A percentile compares a stretch with the other conserved stretches of the same genome.
phyloP scores from a whole-genome alignment of 306 rosid species.

The Cucumis hystrix region DNA sequence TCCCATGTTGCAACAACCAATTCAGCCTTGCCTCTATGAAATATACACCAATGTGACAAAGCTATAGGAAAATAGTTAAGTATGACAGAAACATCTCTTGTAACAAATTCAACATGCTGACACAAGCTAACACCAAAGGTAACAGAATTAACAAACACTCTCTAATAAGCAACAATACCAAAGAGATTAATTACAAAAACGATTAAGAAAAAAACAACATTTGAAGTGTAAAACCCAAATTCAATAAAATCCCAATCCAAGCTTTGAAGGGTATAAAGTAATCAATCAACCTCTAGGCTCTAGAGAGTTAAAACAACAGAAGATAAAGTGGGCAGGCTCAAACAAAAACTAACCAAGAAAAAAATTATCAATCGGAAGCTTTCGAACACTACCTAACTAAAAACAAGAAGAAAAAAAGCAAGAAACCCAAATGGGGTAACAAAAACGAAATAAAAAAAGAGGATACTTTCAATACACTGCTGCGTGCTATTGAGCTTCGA shows the following conservation, averaged over 20 bases:
- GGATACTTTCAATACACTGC: slow-evolving; percentile 82
- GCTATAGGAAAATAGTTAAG: slow-evolving; percentile 44
- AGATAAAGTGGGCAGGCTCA: background rate
- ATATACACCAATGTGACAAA: slow-evolving; percentile 94
- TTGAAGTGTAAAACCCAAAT: background rate
- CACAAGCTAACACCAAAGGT: background rate
- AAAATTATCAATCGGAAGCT: background rate
- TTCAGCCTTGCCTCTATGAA: slow-evolving; percentile 79
- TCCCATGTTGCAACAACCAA: slow-evolving; percentile 82
- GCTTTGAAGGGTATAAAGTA: background rate
- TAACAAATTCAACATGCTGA: background rate
- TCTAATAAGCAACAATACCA: background rate
- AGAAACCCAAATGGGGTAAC: background rate
- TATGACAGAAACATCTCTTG: slow-evolving; percentile 6
- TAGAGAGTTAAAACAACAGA: background rate
- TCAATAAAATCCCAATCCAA: background rate
- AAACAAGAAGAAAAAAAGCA: background rate
- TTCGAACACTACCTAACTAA: background rate
- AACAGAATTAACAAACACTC: background rate
- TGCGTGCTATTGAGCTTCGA: slow-evolving; percentile 85
- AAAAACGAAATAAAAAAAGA: slow-evolving; percentile 10
- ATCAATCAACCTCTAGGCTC: background rate
- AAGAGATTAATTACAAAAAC: background rate
- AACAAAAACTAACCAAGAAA: background rate
- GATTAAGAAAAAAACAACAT: background rate